These are phyloP conservation scores for Xylariales sp. DNA, from an alignment of 2,329 filamentous ascomycete genomes.

Conservation along the genomic window DNA sequence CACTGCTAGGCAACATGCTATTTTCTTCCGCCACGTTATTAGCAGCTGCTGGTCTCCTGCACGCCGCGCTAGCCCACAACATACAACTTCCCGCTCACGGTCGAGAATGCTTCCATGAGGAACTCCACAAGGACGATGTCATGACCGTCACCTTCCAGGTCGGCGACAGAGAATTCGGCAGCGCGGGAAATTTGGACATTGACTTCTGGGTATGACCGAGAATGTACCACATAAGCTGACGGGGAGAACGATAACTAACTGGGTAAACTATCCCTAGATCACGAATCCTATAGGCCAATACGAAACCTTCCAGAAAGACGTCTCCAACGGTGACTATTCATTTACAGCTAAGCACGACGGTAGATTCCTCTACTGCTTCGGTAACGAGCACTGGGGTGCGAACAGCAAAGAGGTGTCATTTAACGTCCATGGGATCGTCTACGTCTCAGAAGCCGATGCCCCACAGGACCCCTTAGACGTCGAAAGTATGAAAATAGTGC, in stretches of 20 bases:
- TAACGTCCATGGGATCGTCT: constrained; percentile 99
- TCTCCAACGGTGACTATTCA: constrained; percentile 92
- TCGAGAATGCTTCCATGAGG: constrained; percentile 97
- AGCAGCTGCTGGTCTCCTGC: constrained; percentile 61
- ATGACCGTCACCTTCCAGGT: constrained; percentile 99
- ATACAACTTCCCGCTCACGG: constrained; percentile 94
- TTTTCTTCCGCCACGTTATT: constrained; percentile 60
- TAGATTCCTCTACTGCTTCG: constrained; percentile 97
- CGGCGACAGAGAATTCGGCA: constrained; percentile 94
- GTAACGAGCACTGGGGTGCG: constrained; percentile 97
- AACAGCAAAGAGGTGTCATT: constrained; percentile 98
- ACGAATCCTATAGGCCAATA: constrained; percentile 80
- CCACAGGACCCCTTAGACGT: constrained; percentile 88
- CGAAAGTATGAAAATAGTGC: constrained; percentile 72
- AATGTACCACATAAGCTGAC: constrained; percentile 1
- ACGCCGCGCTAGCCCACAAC: constrained; percentile 81
- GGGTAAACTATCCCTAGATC: constrained; percentile 63
- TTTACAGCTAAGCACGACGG: constrained; percentile 89
- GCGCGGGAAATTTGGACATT: constrained; percentile 92
- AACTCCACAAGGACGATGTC: constrained; percentile 90
- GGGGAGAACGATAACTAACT: constrained; percentile 36
- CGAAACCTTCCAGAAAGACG: constrained; percentile 81
- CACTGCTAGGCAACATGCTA: constrained; percentile 53
- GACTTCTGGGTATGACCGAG: constrained; percentile 88
- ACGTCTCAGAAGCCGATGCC: constrained; percentile 88